phyloP scores from a whole-genome alignment of 164 flowering plant species.

The Umbellularia californica region DNA sequence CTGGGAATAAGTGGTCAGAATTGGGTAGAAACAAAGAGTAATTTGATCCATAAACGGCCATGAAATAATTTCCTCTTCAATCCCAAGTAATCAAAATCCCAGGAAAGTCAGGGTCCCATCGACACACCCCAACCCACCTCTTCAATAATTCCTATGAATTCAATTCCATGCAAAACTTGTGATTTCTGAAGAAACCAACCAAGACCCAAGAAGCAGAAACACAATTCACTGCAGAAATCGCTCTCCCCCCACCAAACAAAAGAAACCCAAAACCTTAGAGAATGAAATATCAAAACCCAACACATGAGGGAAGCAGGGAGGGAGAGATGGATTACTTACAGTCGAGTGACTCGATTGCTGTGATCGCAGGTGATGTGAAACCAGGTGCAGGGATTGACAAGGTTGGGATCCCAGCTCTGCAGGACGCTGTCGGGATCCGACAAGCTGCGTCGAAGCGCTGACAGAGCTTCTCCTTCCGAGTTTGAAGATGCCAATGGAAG shows the following conservation, averaged over 20 bases:
- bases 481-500: conserved; percentile 27
- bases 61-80: no score
- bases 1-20: no score
- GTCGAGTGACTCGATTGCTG: conserved; percentile 71
- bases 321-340: conserved; percentile 28
- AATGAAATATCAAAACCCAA: not conserved
- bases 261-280: not conserved
- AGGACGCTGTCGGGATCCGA: conserved; percentile 76
- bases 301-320: not conserved
- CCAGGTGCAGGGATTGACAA: conserved; percentile 93
- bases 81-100: no score
- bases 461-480: conserved; percentile 77
- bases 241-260: not conserved
- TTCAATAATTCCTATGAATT: no score
- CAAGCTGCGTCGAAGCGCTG: conserved; percentile 53
- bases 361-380: conserved; percentile 83
- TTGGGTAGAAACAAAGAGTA: no score
- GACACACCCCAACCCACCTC: no score
- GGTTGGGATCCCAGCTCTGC: conserved; percentile 90
- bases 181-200: no score
- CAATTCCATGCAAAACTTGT: no score
- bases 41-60: no score
- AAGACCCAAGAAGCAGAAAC: no score
- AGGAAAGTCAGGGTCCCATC: no score
- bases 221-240: not conserved